Conservation (phyloP, 306 rosid genomes). For the Acacia confusa region DNA sequence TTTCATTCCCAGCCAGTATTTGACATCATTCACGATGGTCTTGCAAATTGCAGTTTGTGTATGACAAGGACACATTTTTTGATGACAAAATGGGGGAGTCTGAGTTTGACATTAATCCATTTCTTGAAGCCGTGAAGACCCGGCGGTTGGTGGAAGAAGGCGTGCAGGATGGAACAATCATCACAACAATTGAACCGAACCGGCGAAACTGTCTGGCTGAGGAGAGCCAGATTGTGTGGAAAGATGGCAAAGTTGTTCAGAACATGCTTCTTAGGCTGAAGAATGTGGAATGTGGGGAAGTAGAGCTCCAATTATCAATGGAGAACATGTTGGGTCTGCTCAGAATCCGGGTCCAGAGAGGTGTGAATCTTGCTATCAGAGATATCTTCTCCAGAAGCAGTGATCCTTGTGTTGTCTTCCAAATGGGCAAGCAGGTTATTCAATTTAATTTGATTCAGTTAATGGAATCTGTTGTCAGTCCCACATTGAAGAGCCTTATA, state of each 20-base stretch:
- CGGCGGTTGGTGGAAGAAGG: slow-evolving; percentile 24
- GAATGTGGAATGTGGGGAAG: slow-evolving; percentile 85
- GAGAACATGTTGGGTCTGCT: slow-evolving; percentile 77
- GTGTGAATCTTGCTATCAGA: slow-evolving; percentile 78
- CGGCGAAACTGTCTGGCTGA: slow-evolving; percentile 69
- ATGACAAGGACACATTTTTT: slow-evolving; percentile 65
- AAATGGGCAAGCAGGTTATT: slow-evolving; percentile 73
- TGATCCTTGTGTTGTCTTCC: slow-evolving; percentile 80
- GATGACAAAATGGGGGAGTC: slow-evolving; percentile 96
- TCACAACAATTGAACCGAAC: neutral
- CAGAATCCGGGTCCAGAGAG: slow-evolving; percentile 60
- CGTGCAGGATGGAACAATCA: slow-evolving; percentile 52
- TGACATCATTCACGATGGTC: neutral
- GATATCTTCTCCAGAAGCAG: slow-evolving; percentile 56
- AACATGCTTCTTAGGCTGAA: slow-evolving; percentile 68
- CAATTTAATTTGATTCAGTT: neutral
- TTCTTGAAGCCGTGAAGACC: slow-evolving; percentile 47
- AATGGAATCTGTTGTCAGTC: too few species aligned
- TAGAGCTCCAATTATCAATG: slow-evolving; percentile 66
- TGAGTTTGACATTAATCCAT: slow-evolving; percentile 58
- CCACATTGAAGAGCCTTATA: too few species aligned
- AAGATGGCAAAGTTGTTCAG: slow-evolving; percentile 56
- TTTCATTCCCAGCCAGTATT: too few species aligned
- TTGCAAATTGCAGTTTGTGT: slow-evolving; percentile 54
- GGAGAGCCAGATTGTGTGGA: slow-evolving; percentile 63